Evolutionary conservation across 495 filamentous ascomycete genomes (phyloP), one percentile per base, ranked within the genome.

Genomic region (Aspergillus baeticus): DNA sequence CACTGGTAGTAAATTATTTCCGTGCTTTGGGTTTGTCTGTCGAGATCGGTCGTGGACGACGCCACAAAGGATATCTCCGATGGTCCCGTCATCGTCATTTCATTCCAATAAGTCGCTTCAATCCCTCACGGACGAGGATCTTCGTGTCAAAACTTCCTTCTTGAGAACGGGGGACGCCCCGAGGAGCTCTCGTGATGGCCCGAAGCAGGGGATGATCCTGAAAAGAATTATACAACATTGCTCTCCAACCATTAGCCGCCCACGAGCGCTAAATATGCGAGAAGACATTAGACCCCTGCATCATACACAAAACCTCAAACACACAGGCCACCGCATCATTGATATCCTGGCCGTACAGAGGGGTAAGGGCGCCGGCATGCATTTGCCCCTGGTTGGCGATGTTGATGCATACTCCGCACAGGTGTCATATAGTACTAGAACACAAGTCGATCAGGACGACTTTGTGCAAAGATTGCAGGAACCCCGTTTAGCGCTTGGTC

Each of bases 1-100:
- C 59, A 65, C 58, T 56, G 18, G 42, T 46, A 38, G 52, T 39
- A 55, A 10, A 56, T 51, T 52, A 41, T 44, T 46, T 36, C 33
- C 38, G 36, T 59, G 39, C 38, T 34, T 20, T 47, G 58, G 60
- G 57, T 46, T 58, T 57, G 48, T 53, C 31, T 51, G 26, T 13
- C 42, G 10, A 45, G 14, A 41, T 46, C 48, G 21, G 51, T 17
- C 15, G 39, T 44, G 39, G 17, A 26, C 18, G 22, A 39, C 23
- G 15, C 20, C 18, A 33, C 37, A 55, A 44, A 29, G 45, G 38
- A 48, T 29, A 36, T 11, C 33, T 18, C 42, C 41, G 34, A 43
- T 53, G 36, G 36, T 22, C 41, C 35, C 43, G 48, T 21, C 21
- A 7, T 37, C 20, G 23, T 37, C 37, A 4, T 29, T 3, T 8